Conservation (phyloP, 805 yeast species). For the Yarrowia sp. region DNA sequence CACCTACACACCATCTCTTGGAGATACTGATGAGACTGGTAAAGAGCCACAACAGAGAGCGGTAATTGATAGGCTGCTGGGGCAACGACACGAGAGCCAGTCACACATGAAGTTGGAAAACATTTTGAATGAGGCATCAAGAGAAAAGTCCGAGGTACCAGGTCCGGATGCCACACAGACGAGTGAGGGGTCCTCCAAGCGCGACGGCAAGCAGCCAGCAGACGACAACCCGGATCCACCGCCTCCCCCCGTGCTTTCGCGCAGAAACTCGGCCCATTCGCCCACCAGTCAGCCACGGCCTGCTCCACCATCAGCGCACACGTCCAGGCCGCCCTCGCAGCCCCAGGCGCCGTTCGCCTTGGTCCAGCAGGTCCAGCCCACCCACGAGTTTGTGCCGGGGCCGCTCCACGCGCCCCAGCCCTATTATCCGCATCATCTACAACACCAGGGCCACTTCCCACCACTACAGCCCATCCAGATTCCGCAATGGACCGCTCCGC, state of each 20-base stretch:
- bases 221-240: neutral
- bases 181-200: neutral
- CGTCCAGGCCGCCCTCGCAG: neutral
- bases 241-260: too few species aligned
- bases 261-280: neutral
- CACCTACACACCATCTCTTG: conserved; percentile 10
- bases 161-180: neutral
- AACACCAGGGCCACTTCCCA: neutral
- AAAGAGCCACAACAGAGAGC: conserved; percentile 11
- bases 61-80: conserved; percentile 25
- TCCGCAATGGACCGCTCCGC: conserved; percentile 20
- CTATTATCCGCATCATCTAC: conserved; percentile 22
- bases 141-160: conserved; percentile 17
- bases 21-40: conserved; percentile 23
- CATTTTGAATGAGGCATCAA: conserved; percentile 24
- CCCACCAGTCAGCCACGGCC: neutral
- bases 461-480: conserved; percentile 19
- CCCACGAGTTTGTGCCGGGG: conserved; percentile 5
- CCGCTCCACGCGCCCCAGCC: conserved; percentile 11
- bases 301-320: neutral
- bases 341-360: too few species aligned
- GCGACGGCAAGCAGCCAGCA: neutral
- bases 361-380: neutral
- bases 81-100: conserved; percentile 22
- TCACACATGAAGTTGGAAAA: conserved; percentile 24